Conservation (phyloP, 306 rosid species). For the Acacia confusa region DNA sequence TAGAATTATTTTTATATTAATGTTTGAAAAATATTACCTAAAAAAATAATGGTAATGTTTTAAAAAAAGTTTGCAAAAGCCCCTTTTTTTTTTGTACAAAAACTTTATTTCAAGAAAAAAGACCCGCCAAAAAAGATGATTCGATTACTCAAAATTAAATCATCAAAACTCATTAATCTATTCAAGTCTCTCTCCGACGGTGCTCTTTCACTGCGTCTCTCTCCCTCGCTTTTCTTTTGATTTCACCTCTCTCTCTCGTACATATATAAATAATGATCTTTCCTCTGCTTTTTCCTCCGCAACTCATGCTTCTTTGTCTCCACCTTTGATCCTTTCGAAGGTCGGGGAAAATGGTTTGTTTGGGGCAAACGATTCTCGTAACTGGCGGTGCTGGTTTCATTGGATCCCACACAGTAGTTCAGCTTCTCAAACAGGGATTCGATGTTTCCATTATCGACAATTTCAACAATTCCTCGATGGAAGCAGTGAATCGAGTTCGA, state of each 20-base stretch:
- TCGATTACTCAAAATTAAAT: background rate
- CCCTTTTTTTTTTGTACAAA: too few species aligned
- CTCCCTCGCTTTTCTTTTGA: conserved; percentile 12
- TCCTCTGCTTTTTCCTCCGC: background rate
- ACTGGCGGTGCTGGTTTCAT: conserved; percentile 88
- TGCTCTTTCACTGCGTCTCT: background rate
- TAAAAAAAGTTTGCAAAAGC: background rate
- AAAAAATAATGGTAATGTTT: too few species aligned
- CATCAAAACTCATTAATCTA: background rate
- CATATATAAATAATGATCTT: background rate
- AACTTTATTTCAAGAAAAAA: background rate
- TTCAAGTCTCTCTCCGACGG: background rate
- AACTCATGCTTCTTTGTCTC: background rate
- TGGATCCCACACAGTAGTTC: conserved; percentile 75
- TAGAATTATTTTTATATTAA: too few species aligned
- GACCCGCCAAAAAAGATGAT: background rate
- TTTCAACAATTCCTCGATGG: conserved; percentile 59
- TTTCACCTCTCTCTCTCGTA: background rate
- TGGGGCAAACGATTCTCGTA: conserved; percentile 55
- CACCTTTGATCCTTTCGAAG: background rate
- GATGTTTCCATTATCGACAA: conserved; percentile 60
- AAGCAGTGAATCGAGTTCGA: conserved; percentile 64
- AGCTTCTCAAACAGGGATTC: conserved; percentile 68
- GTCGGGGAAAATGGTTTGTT: conserved; percentile 31
- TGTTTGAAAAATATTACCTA: too few species aligned